These are phyloP conservation scores for Patellaria atrata DNA, from an alignment of 495 filamentous ascomycete species.

Conservation along the genomic window DNA sequence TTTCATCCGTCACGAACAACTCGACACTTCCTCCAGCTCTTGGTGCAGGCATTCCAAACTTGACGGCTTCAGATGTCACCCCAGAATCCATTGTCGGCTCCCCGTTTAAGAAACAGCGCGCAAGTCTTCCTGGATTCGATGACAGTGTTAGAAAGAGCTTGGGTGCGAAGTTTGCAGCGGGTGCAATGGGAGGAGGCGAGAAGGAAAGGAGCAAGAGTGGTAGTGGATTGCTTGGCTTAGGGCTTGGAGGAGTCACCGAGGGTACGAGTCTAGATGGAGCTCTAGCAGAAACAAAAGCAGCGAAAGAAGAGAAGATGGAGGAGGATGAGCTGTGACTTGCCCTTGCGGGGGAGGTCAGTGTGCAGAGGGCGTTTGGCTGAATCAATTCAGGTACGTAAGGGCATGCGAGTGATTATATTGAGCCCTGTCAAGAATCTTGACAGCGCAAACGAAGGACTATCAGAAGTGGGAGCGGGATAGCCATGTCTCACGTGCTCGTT, in stretches of 20 bases:
- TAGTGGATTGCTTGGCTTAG: background rate
- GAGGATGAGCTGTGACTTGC: conserved; percentile 25
- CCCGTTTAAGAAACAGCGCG: conserved; percentile 71
- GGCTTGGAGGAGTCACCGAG: conserved; percentile 4
- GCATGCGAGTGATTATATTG: too few species aligned
- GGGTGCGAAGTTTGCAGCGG: conserved; percentile 5
- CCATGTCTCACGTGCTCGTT: too few species aligned
- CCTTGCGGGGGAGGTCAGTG: conserved; percentile 2
- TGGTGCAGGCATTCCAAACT: conserved; percentile 2
- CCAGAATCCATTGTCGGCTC: conserved; percentile 50
- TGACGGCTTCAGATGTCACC: conserved; percentile 25
- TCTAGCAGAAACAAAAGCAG: background rate
- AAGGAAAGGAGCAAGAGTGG: conserved; percentile 5
- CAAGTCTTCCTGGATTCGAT: conserved; percentile 50
- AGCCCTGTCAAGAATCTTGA: too few species aligned
- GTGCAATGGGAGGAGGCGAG: conserved; percentile 7
- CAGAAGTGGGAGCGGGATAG: too few species aligned
- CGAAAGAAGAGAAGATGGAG: conserved; percentile 15
- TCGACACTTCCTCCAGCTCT: background rate
- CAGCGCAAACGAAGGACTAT: too few species aligned
- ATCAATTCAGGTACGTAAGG: too few species aligned
- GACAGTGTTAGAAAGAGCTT: conserved; percentile 24
- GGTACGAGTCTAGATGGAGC: conserved; percentile 1
- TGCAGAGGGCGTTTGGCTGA: conserved; percentile 18
- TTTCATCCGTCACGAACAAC: conserved; percentile 1